phyloP scores from a whole-genome alignment of 805 yeast species.

The Yamadazyma scolyti region DNA sequence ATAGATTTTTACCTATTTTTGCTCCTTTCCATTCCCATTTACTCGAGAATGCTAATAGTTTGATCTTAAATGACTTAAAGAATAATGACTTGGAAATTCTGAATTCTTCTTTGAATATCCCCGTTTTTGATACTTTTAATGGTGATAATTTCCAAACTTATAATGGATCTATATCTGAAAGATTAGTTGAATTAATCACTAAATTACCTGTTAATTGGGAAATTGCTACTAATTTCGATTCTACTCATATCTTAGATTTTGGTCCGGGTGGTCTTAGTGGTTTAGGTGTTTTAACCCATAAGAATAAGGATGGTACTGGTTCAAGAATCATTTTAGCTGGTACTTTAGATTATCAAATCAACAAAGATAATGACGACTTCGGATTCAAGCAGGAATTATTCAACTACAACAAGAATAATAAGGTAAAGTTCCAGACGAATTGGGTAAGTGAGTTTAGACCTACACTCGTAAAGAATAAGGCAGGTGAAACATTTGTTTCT shows the following conservation, averaged over 20 bases:
- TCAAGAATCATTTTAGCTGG: slow-evolving; percentile 93
- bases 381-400: slow-evolving; percentile 96
- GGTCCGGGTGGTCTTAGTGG: slow-evolving; percentile 99
- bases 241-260: slow-evolving; percentile 91
- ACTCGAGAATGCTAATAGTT: slow-evolving; percentile 65
- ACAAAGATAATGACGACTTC: slow-evolving; percentile 69
- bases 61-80: slow-evolving; percentile 61
- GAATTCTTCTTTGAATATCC: slow-evolving; percentile 60
- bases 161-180: slow-evolving; percentile 48
- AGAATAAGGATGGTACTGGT: slow-evolving; percentile 99
- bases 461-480: slow-evolving; percentile 66
- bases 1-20: slow-evolving; percentile 90
- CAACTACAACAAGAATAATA: slow-evolving; percentile 52
- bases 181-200: slow-evolving; percentile 81
- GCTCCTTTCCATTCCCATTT: slow-evolving; percentile 97
- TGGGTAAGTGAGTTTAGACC: slow-evolving; percentile 92
- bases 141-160: slow-evolving; percentile 72
- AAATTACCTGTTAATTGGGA: slow-evolving; percentile 95
- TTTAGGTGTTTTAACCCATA: slow-evolving; percentile 90
- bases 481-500: slow-evolving; percentile 79
- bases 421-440: slow-evolving; percentile 79
- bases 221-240: slow-evolving; percentile 69
- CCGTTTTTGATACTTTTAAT: slow-evolving; percentile 86
- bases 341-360: slow-evolving; percentile 56
- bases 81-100: slow-evolving; percentile 55